Conservation (phyloP, 257 asterid species). For the Osmanthus fragrans region DNA sequence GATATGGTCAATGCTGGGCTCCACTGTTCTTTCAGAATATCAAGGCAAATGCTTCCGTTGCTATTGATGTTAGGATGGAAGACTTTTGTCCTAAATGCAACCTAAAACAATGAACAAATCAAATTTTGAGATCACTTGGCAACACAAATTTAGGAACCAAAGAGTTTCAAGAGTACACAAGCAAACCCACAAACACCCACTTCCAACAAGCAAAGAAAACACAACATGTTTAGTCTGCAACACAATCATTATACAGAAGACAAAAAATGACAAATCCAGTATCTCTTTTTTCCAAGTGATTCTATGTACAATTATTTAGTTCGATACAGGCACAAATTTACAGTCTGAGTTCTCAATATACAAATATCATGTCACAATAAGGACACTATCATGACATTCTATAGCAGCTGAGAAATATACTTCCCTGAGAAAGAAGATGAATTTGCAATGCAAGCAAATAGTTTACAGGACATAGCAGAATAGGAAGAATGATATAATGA, state of each 20-base stretch:
- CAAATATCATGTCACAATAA: neutral
- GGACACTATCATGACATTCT: neutral
- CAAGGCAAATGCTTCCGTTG: slow-evolving; percentile 86
- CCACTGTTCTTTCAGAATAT: slow-evolving; percentile 84
- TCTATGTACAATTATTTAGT: neutral
- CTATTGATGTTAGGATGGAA: slow-evolving; percentile 83
- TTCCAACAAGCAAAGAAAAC: neutral
- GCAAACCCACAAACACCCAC: neutral
- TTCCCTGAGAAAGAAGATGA: neutral
- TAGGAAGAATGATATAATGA: neutral
- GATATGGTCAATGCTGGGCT: slow-evolving; percentile 85
- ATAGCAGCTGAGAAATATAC: neutral
- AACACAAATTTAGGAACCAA: neutral
- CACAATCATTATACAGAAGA: neutral
- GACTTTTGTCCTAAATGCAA: slow-evolving; percentile 77
- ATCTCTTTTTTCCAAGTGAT: neutral
- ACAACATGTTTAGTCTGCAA: neutral
- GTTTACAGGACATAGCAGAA: neutral
- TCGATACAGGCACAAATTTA: neutral
- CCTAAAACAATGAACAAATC: slow-evolving; percentile 37
- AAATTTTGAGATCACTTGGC: slow-evolving; percentile 10
- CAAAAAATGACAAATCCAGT: neutral
- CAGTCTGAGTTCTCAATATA: neutral
- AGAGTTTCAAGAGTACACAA: neutral
- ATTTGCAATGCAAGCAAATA: neutral